Evolutionary conservation across 2,329 filamentous ascomycete genomes (phyloP).

Genomic region (Epichloe sibirici): DNA sequence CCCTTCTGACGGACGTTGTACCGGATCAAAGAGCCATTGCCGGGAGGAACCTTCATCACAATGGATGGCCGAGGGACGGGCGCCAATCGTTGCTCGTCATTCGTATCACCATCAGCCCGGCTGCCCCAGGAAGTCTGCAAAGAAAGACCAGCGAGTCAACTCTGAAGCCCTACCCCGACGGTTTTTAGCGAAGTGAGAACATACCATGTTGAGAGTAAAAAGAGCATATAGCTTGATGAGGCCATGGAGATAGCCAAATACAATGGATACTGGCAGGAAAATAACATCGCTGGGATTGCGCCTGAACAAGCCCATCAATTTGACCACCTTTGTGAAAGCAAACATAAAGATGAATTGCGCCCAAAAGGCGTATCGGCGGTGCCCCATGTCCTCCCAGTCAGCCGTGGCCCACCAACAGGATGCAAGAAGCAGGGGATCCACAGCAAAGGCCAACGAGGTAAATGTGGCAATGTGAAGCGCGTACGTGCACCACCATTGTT

Average conservation of each 20-base stretch:
- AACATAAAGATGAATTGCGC: constrained; percentile 64
- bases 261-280: constrained; percentile 70
- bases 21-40: constrained; percentile 30
- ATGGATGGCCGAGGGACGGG: constrained; percentile 29
- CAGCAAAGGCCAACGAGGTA: constrained; percentile 71
- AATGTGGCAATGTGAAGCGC: constrained; percentile 87
- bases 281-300: constrained; percentile 72
- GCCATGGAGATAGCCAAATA: constrained; percentile 89
- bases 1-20: constrained; percentile 33
- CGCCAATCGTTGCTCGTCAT: constrained; percentile 60
- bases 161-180: too few relatives aligned
- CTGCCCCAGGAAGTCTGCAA: constrained; percentile 87
- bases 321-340: constrained; percentile 76
- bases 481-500: constrained; percentile 88
- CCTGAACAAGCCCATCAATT: constrained; percentile 75
- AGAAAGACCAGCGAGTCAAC: not conserved
- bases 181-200: constrained; percentile 18
- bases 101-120: constrained; percentile 78
- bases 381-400: constrained; percentile 43
- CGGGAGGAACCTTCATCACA: constrained; percentile 32
- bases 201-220: constrained; percentile 70
- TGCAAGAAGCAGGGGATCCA: constrained; percentile 62
- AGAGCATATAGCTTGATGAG: constrained; percentile 84
- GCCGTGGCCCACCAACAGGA: constrained; percentile 58
- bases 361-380: constrained; percentile 44